Evolutionary conservation across 1,284 basidiomycete species (phyloP).

Genomic region (Irpex sp.): DNA sequence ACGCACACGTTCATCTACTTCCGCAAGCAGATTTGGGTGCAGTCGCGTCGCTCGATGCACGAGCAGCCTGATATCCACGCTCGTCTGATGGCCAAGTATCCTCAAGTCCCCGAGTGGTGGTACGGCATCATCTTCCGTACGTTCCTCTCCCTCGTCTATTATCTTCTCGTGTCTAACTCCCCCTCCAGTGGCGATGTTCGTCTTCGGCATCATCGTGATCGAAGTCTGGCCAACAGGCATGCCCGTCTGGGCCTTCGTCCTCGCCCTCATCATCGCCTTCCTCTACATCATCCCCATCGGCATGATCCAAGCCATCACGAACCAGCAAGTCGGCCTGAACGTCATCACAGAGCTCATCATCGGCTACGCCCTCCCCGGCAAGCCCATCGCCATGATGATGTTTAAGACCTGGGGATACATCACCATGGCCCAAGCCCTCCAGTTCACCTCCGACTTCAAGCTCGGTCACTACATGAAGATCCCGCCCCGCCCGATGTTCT

Average conservation of each 20-base stretch:
- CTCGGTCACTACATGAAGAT: slow-evolving; percentile 55
- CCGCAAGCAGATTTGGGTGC: slow-evolving; percentile 73
- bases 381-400: slow-evolving; percentile 59
- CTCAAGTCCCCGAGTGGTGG: slow-evolving; percentile 74
- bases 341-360: slow-evolving; percentile 51
- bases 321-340: slow-evolving; percentile 59
- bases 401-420: slow-evolving; percentile 57
- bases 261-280: slow-evolving; percentile 38
- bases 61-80: slow-evolving; percentile 87
- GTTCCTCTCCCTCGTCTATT: slow-evolving; percentile 6
- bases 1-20: slow-evolving; percentile 82
- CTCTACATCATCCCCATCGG: slow-evolving; percentile 63
- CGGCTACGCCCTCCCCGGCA: slow-evolving; percentile 48
- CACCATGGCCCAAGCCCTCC: slow-evolving; percentile 44
- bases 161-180: background rate
- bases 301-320: slow-evolving; percentile 65
- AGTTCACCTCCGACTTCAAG: slow-evolving; percentile 50
- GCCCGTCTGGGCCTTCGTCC: slow-evolving; percentile 58
- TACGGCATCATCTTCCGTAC: slow-evolving; percentile 44
- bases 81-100: slow-evolving; percentile 77
- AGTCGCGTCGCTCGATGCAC: slow-evolving; percentile 56
- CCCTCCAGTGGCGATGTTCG: slow-evolving; percentile 41
- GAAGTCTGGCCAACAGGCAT: slow-evolving; percentile 66
- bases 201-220: slow-evolving; percentile 65
- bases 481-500: slow-evolving; percentile 47